phyloP scores from a whole-genome alignment of 2,329 filamentous ascomycete species.

The Fusarium torulosum region DNA sequence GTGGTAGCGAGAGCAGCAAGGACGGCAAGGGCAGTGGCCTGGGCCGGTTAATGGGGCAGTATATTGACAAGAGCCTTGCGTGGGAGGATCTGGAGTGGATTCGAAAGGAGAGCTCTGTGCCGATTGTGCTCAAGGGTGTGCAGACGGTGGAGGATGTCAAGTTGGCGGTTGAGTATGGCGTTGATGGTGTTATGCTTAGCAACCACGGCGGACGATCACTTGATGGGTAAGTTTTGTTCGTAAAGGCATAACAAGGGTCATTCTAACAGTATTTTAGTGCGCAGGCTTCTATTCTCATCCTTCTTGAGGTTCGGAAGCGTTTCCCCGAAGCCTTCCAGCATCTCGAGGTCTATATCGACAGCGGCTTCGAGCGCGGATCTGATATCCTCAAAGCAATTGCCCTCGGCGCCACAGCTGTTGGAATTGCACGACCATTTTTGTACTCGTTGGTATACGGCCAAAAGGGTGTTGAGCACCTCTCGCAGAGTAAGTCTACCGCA shows the following conservation, averaged over 20 bases:
- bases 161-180: constrained; percentile 61
- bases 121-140: constrained; percentile 69
- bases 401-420: constrained; percentile 66
- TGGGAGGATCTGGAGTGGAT: constrained; percentile 69
- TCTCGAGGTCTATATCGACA: constrained; percentile 66
- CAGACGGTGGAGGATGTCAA: constrained; percentile 68
- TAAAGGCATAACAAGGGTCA: rapidly evolving
- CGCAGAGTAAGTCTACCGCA: constrained; percentile 61
- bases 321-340: constrained; percentile 63
- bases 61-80: constrained; percentile 63
- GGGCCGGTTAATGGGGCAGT: constrained; percentile 64
- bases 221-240: constrained; percentile 54
- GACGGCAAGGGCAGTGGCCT: constrained; percentile 67
- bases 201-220: constrained; percentile 70
- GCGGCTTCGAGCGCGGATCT: constrained; percentile 65
- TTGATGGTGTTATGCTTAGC: constrained; percentile 67
- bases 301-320: constrained; percentile 63
- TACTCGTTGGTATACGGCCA: constrained; percentile 67
- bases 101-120: constrained; percentile 58
- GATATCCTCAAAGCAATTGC: constrained; percentile 68
- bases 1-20: constrained; percentile 58
- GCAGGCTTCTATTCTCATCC: constrained; percentile 61
- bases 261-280: constrained; percentile 41
- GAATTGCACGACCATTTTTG: constrained; percentile 65
- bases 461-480: constrained; percentile 65